These are phyloP conservation scores for Plasmodium gonderi DNA, from an alignment of 169 alveolate genomes.

Conservation along the genomic window DNA sequence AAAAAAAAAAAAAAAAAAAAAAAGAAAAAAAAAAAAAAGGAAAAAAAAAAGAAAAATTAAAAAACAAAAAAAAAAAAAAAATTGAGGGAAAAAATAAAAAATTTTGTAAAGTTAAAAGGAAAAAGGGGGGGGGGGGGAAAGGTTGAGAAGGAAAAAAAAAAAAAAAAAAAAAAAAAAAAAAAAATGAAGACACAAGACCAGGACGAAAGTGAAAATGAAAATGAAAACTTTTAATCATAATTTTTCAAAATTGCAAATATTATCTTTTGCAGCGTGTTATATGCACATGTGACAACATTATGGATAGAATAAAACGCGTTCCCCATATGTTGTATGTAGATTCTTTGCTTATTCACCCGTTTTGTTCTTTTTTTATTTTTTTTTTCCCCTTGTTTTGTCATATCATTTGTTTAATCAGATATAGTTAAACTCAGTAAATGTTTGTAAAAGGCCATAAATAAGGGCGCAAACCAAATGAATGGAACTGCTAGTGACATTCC, in stretches of 20 bases:
- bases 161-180: neutral
- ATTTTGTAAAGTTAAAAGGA: neutral
- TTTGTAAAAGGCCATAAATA: neutral
- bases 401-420: neutral
- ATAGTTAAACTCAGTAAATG: neutral
- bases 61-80: constrained; percentile 72
- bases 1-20: neutral
- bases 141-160: neutral
- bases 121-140: too few relatives aligned
- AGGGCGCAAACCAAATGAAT: neutral
- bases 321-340: neutral
- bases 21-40: neutral
- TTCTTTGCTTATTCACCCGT: neutral
- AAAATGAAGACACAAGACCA: too few relatives aligned
- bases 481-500: too few relatives aligned
- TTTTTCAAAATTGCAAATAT: too few relatives aligned
- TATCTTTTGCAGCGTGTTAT: neutral
- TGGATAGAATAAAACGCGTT: neutral
- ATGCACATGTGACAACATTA: too few relatives aligned
- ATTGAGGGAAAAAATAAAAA: constrained; percentile 64
- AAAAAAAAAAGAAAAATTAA: constrained; percentile 56
- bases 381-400: neutral
- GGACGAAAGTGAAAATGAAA: too few relatives aligned
- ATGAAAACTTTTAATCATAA: too few relatives aligned
- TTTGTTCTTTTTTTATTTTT: neutral